Percentiles rank a stretch among this genome's conserved stretches.
These are phyloP conservation scores for Xylaria sp. DNA, from an alignment of 2,329 filamentous ascomycete species.

Conservation along the genomic window DNA sequence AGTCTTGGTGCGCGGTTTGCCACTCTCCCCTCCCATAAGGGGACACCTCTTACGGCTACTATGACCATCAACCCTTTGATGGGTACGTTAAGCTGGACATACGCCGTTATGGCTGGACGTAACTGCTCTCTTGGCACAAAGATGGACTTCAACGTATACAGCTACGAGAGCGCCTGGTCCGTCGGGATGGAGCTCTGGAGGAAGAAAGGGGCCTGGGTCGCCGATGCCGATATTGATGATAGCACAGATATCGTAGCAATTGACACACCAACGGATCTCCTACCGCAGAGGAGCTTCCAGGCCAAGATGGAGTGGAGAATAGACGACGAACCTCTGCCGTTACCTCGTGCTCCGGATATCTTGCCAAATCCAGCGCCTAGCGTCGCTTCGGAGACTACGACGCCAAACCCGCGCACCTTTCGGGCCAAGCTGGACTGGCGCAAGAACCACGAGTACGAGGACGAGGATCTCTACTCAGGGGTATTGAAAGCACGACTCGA, in stretches of 20 bases:
- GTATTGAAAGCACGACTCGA: slow-evolving; percentile 92
- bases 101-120: slow-evolving; percentile 87
- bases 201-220: slow-evolving; percentile 60
- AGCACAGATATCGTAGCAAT: slow-evolving; percentile 45
- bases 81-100: slow-evolving; percentile 90
- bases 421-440: slow-evolving; percentile 65
- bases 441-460: slow-evolving; percentile 34
- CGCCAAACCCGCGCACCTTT: slow-evolving; percentile 56
- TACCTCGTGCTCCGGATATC: slow-evolving; percentile 24
- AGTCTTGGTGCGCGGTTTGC: slow-evolving; percentile 90
- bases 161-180: slow-evolving; percentile 94
- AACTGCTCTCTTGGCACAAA: slow-evolving; percentile 87
- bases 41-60: slow-evolving; percentile 93
- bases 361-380: slow-evolving; percentile 9
- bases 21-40: slow-evolving; percentile 81
- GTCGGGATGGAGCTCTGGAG: slow-evolving; percentile 95
- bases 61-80: slow-evolving; percentile 93
- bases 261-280: slow-evolving; percentile 31
- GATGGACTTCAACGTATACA: slow-evolving; percentile 98
- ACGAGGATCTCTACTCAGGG: slow-evolving; percentile 77
- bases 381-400: slow-evolving; percentile 5
- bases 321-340: slow-evolving; percentile 37
- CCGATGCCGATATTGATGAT: slow-evolving; percentile 53
- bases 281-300: slow-evolving; percentile 59
- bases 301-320: slow-evolving; percentile 64